Evolutionary conservation across 1,284 basidiomycete genomes (phyloP).

Genomic region (Rhodotorula sp.): DNA sequence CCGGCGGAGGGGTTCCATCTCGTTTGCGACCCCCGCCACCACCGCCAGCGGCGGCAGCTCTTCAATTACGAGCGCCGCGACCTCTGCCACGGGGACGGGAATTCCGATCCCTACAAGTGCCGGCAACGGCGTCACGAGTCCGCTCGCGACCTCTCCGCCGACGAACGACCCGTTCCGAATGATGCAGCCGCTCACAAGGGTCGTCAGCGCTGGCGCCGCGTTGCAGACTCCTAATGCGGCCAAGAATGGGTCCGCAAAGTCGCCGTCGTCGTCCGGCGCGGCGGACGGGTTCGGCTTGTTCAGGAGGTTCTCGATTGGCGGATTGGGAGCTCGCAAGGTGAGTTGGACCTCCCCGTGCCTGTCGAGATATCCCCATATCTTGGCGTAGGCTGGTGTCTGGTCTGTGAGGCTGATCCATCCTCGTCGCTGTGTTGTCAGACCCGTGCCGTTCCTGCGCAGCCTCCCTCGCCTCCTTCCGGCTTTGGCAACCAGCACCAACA

Average conservation of each 20-base stretch:
- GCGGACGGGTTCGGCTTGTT: slow-evolving; percentile 33
- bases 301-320: slow-evolving; percentile 31
- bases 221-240: slow-evolving; percentile 12
- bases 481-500: too few species aligned
- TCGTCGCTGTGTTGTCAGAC: neutral
- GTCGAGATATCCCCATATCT: neutral
- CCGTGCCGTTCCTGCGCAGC: neutral
- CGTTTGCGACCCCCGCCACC: slow-evolving; percentile 20
- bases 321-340: slow-evolving; percentile 32
- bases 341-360: neutral
- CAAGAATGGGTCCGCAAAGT: neutral
- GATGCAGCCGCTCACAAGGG: slow-evolving; percentile 34
- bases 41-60: neutral
- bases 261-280: neutral
- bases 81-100: neutral
- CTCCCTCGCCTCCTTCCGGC: slow-evolving; percentile 21
- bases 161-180: slow-evolving; percentile 15
- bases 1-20: slow-evolving; percentile 9
- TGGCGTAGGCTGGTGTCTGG: too few species aligned
- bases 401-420: neutral
- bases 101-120: neutral
- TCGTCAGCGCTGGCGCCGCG: slow-evolving; percentile 35
- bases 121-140: neutral
- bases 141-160: neutral
- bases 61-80: neutral